Percentiles rank a stretch among this genome's conserved stretches.
phyloP scores from a whole-genome alignment of 441 rosid species.

The Codiaeum variegatum region DNA sequence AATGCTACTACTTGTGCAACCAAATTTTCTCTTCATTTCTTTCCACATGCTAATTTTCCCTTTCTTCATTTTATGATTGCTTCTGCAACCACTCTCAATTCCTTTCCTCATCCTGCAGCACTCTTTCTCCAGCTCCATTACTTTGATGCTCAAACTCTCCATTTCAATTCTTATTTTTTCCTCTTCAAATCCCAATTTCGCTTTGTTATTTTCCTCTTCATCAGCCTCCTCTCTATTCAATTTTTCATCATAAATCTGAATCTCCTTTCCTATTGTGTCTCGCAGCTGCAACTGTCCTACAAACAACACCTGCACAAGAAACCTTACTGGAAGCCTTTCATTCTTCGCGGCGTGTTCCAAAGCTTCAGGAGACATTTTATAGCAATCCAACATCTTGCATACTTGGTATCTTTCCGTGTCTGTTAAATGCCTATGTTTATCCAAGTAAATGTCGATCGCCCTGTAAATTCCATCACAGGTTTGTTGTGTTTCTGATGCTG shows the following conservation, averaged over 20 bases:
- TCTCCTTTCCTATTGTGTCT: slow-evolving; percentile 34
- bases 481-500: slow-evolving; percentile 39
- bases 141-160: slow-evolving; percentile 62
- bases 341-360: slow-evolving; percentile 67
- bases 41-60: slow-evolving; percentile 59
- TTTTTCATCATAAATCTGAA: slow-evolving; percentile 25
- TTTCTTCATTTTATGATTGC: slow-evolving; percentile 26
- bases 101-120: slow-evolving; percentile 46
- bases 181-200: slow-evolving; percentile 18
- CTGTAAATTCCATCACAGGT: slow-evolving; percentile 68
- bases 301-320: slow-evolving; percentile 53
- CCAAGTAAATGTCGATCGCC: slow-evolving; percentile 66
- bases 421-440: slow-evolving; percentile 48
- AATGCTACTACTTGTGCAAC: slow-evolving; percentile 58
- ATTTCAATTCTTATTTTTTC: slow-evolving; percentile 41
- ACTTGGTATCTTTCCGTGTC: slow-evolving; percentile 61
- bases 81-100: slow-evolving; percentile 35
- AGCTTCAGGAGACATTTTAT: slow-evolving; percentile 63
- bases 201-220: slow-evolving; percentile 28
- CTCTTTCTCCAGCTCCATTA: slow-evolving; percentile 50
- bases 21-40: slow-evolving; percentile 79
- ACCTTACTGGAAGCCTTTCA: slow-evolving; percentile 64
- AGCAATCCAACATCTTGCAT: slow-evolving; percentile 58
- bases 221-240: slow-evolving; percentile 25
- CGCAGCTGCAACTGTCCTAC: slow-evolving; percentile 57